Conservation (phyloP, 345 rosid genomes). For the Excoecaria cochinchinensis region DNA sequence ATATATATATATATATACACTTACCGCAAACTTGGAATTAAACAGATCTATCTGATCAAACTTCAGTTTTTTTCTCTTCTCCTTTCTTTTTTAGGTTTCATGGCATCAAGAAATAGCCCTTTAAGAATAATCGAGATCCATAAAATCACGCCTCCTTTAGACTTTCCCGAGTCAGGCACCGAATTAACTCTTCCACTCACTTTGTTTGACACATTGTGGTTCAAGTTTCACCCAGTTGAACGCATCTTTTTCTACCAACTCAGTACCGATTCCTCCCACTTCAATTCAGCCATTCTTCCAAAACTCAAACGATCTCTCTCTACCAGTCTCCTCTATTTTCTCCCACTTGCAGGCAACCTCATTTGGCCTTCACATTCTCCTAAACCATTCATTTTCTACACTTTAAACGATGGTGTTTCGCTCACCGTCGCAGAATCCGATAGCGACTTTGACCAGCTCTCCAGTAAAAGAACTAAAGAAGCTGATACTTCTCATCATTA, state of each 20-base stretch:
- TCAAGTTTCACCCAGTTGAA: constrained; percentile 1
- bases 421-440: constrained; percentile 1
- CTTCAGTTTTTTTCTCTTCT: too few relatives aligned
- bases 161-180: neutral
- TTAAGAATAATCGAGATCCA: neutral
- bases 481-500: neutral
- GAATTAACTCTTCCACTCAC: constrained; percentile 8
- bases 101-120: neutral
- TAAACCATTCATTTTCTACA: constrained; percentile 9
- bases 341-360: constrained; percentile 20
- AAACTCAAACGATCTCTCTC: constrained; percentile 17
- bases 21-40: too few relatives aligned
- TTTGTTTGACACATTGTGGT: neutral
- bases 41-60: too few relatives aligned
- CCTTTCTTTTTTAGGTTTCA: too few relatives aligned
- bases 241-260: constrained; percentile 7
- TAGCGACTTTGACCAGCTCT: neutral
- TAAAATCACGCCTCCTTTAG: neutral
- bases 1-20: too few relatives aligned
- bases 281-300: constrained; percentile 7
- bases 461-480: neutral
- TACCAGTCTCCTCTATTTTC: constrained; percentile 12
- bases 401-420: constrained; percentile 2
- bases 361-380: constrained; percentile 7
- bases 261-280: neutral